phyloP scores from a whole-genome alignment of 768 basidiomycete species.

The Macrolepiota fuliginosa region DNA sequence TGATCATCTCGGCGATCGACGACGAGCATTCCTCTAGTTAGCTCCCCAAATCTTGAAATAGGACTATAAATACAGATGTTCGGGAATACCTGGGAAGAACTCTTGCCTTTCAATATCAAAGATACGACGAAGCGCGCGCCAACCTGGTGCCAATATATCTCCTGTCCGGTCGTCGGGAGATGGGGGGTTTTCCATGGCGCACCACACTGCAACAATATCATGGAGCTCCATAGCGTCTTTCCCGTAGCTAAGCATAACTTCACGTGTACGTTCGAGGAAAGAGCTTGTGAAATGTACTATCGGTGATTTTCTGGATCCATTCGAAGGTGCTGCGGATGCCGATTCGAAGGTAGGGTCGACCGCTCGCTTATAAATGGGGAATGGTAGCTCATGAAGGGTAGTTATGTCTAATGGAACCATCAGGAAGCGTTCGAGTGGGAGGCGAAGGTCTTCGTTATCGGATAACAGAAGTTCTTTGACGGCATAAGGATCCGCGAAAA shows the following conservation, averaged over 20 bases:
- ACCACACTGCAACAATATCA: constrained; percentile 89
- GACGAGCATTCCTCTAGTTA: constrained; percentile 86
- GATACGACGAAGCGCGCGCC: constrained; percentile 48
- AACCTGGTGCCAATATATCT: constrained; percentile 41
- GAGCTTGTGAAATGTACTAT: constrained; percentile 77
- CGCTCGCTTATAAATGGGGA: constrained; percentile 51
- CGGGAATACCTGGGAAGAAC: neutral
- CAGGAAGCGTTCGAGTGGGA: constrained; percentile 67
- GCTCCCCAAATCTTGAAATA: constrained; percentile 58
- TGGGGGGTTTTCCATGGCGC: constrained; percentile 71
- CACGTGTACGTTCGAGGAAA: constrained; percentile 71
- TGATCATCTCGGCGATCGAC: constrained; percentile 71
- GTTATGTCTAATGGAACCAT: constrained; percentile 83
- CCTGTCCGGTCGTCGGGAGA: constrained; percentile 21
- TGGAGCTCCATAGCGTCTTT: constrained; percentile 89
- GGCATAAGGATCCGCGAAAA: constrained; percentile 86
- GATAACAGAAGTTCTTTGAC: constrained; percentile 65
- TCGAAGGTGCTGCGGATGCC: constrained; percentile 45
- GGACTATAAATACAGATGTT: neutral
- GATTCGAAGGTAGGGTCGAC: constrained; percentile 65
- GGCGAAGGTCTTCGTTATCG: constrained; percentile 29
- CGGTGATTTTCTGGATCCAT: constrained; percentile 46
- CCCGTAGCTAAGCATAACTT: constrained; percentile 76
- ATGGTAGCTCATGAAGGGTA: constrained; percentile 74
- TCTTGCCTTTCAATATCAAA: constrained; percentile 72